Percentiles rank a stretch among this genome's conserved stretches.
Evolutionary conservation across 2,329 filamentous ascomycete species (phyloP).

Genomic region (Phialophora chinensis): DNA sequence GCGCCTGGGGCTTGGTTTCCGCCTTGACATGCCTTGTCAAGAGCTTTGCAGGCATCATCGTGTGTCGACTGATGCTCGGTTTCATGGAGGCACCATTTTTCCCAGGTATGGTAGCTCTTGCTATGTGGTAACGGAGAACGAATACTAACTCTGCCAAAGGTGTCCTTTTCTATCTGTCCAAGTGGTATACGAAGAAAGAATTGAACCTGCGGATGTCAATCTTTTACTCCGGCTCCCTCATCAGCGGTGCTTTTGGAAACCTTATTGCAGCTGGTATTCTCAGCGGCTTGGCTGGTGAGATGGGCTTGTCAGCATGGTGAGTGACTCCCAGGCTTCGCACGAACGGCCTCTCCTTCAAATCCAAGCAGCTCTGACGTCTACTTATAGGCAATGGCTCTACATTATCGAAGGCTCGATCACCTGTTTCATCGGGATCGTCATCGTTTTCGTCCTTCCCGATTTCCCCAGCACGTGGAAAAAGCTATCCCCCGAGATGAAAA

Average conservation of each 20-base stretch:
- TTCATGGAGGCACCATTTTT: slow-evolving; percentile 55
- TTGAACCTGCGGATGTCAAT: slow-evolving; percentile 61
- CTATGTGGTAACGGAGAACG: neutral
- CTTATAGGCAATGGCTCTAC: slow-evolving; percentile 62
- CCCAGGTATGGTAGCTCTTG: slow-evolving; percentile 40
- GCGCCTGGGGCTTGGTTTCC: slow-evolving; percentile 55
- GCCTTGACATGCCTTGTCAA: slow-evolving; percentile 52
- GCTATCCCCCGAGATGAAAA: slow-evolving; percentile 53
- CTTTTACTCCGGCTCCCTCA: slow-evolving; percentile 63
- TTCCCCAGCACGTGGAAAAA: slow-evolving; percentile 53
- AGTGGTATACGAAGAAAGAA: slow-evolving; percentile 68
- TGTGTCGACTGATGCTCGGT: slow-evolving; percentile 54
- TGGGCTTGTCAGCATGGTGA: slow-evolving; percentile 64
- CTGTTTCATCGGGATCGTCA: slow-evolving; percentile 48
- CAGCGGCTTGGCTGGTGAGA: slow-evolving; percentile 56
- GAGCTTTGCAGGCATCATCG: slow-evolving; percentile 49
- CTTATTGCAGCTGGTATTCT: slow-evolving; percentile 61
- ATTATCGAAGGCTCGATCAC: slow-evolving; percentile 61
- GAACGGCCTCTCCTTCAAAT: neutral
- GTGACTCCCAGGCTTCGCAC: slow-evolving; percentile 37
- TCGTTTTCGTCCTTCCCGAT: slow-evolving; percentile 48
- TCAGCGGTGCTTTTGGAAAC: slow-evolving; percentile 60
- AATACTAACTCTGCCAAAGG: slow-evolving; percentile 46
- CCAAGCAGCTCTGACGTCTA: neutral
- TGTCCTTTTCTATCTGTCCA: slow-evolving; percentile 64